Evolutionary conservation across 2,329 filamentous ascomycete species (phyloP), one percentile per base, ranked within the genome.

Genomic region (Aspergillus intermedius): DNA sequence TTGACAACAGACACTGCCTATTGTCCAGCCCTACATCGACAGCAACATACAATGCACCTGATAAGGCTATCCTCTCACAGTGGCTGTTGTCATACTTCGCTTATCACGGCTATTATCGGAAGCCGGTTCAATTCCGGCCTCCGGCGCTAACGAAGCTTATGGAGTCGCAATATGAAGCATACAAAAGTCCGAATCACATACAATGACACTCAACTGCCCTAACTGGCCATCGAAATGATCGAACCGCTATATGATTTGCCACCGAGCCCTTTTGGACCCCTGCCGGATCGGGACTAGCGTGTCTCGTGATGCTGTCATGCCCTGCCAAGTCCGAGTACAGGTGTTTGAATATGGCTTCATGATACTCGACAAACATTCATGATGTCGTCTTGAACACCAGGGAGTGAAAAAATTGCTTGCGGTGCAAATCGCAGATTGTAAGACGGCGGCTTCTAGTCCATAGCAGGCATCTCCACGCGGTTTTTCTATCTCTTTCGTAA

Each of bases 51-150:
- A 17, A n/a, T 37, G 34, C 34, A 37, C 8, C 9, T 17, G n/a
- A 37, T 37, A 37, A 19, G 34, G 34, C 34, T 22, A 15, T 12
- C 17, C 37, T 21, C 17, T 12, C 13, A 30, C 25, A 30, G 17
- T 1, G 17, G 7, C 17, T 19, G 17, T 21, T 40, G 37, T 40
- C 15, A 19, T 12, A 40, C 37, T 15, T 19, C 13, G 25, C 17
- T 40, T 40, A 40, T 40, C 37, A 40, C 64, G 64, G 65, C 49
- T 65, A 66, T 54, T 57, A 42, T 48, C 65, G 65, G 65, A 70
- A 67, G 67, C 67, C 68, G 67, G 68, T 52, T 58, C 52, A 59
- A 69, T 69, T 69, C 68, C 68, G 69, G 68, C 68, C 68, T 69
- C 60, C 49, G 60, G 53, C 54, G 55, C 60, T 60, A 59, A 49